Base-by-base conservation (phyloP, 192 early-diverging fungal species). In the Umbelopsis sp. region DNA sequence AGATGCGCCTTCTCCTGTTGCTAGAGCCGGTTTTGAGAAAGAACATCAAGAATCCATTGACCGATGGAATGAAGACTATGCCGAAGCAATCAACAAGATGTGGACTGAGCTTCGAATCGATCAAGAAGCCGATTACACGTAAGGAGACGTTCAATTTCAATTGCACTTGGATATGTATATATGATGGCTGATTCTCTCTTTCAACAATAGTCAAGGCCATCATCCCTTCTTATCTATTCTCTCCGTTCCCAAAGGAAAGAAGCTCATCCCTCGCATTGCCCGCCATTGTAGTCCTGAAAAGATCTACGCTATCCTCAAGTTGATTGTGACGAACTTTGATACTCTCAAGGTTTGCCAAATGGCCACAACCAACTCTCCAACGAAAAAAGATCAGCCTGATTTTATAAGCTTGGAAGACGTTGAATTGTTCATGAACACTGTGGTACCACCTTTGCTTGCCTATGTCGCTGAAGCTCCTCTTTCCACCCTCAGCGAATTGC, bases 201-300 rank as follows among this genome's bases (percentile, higher is more conserved):
- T 23, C 22, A 16, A 69, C 16, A 78, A 76, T 68, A 85, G 80
- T 12, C 84, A 88, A 49, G 48, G 48, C 46, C 89, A 89, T n/a
- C 96, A 98, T 73, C 92, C 96, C n/a, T 90, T 98, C 64, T 89
- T 92, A 11, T 89, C 87, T 7, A 87, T 97, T 73, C 78, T 99
- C 64, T 89, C 91, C 25, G 88, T 90, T 70, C 77, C 89, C 44
- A 99, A 99, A 81, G 97, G 96, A 35, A 95, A 94, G 71, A 89
- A 91, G 51, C 80, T 94, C n/a, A 83, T 97, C 45, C 91, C 94
- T 13, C 91, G 97, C 15, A 85, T 94, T 6, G 85, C 93, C 33
- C 87, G 91, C 48, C 90, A 92, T 50, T 78, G 96, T 64, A 78
- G 82, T 21, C 85, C 86, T 5, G 94, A 97, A 67, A 93, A 95